Evolutionary conservation across 805 yeast species (phyloP), one percentile per base, ranked within the genome.

Genomic region (Sungouiella blattae): DNA sequence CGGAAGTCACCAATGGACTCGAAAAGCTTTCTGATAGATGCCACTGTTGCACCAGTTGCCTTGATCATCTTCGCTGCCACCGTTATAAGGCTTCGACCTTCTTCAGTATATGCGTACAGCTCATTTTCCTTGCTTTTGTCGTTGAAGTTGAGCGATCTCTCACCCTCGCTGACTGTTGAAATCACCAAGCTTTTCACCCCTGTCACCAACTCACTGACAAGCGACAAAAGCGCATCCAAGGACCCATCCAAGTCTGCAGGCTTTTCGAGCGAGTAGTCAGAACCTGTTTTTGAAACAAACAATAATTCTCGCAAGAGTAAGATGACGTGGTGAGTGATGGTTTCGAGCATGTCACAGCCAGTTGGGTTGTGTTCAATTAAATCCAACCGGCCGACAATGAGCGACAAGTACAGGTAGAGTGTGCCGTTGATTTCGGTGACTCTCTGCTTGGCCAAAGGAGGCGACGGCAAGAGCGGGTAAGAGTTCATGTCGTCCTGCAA

Each of bases 351-450:
- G 43, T 80, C 82, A 50, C 87, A 79, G 2, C 91, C 91, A 12
- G 67, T 66, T 4, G 78, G 71, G 52, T 83, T 84, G 47, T 80
- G 83, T 51, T 85, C 93, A 23, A 84, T 77, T 57, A 85, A 67
- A 55, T 85, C 93, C 44, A 85, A 59, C 47, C 94, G 62, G n/a
- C 94, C 94, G 11, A 83, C 67, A 7, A 84, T 73, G 44, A 85
- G 50, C 2, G 83, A 80, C 43, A 83, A 64, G 49, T 84, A 84
- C 1, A 76, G 67, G 47, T 75, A 73, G 11, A 83, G 50, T 4
- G 80, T 63, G 18, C 75, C 73, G 46, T 81, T 73, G 26, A 83
- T 73, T 55, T 83, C 89, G 17, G 77, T 72, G 16, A 83, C 62
- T 47, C 94, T 65, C 36, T 68, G 73, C 37, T 74, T 68, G 0